Conservation (phyloP, 257 asterid genomes). For the Ocimum tenuiflorum region DNA sequence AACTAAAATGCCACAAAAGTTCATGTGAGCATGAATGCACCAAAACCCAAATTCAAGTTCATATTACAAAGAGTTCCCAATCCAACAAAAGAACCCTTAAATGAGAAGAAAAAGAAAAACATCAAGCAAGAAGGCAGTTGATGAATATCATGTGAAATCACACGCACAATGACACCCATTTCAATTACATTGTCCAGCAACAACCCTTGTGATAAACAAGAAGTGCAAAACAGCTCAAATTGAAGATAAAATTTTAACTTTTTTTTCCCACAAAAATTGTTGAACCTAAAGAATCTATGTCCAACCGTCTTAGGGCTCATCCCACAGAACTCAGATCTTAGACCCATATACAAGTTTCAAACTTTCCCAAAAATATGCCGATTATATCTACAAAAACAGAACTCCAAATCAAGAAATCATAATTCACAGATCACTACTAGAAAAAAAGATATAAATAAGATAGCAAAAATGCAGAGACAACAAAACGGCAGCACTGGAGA, state of each 20-base stretch:
- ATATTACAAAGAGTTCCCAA: neutral
- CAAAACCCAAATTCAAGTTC: neutral
- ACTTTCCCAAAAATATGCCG: neutral
- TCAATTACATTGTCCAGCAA: neutral
- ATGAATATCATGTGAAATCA: neutral
- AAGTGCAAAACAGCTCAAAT: neutral
- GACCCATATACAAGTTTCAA: neutral
- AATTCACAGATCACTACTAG: conserved; percentile 8
- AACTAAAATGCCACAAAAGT: neutral
- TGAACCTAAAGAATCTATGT: neutral
- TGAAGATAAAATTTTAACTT: neutral
- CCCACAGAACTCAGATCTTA: conserved; percentile 10
- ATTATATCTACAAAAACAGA: neutral
- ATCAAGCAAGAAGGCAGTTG: neutral
- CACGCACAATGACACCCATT: neutral
- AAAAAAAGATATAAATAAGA: neutral
- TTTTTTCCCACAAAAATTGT: neutral
- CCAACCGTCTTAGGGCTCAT: neutral
- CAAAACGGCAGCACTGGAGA: conserved; percentile 4
- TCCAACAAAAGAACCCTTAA: neutral
- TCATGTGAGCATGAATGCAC: neutral
- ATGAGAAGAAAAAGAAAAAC: neutral
- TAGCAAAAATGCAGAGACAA: neutral
- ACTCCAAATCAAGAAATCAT: neutral
- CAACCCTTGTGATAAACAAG: neutral